Percentiles rank a stretch among this genome's conserved stretches.
phyloP scores from a whole-genome alignment of 2,329 filamentous ascomycete species.

The Aspergillus fumigatus region DNA sequence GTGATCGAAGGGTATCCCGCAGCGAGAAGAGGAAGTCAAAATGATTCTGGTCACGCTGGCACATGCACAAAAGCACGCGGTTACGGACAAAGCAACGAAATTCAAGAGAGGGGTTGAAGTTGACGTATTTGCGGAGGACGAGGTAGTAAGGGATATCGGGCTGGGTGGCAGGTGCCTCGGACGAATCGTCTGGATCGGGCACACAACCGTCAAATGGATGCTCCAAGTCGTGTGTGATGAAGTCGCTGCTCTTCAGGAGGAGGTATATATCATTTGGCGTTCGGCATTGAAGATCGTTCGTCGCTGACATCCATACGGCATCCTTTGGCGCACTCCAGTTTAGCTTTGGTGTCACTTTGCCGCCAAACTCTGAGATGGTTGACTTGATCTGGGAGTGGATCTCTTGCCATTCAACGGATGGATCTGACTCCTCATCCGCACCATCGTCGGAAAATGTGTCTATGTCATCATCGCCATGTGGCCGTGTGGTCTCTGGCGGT shows the following conservation, averaged over 20 bases:
- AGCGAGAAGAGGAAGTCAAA: conserved; percentile 76
- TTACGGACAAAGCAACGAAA: conserved; percentile 94
- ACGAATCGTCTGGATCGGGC: conserved; percentile 28
- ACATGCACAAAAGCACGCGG: conserved; percentile 72
- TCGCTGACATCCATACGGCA: conserved; percentile 82
- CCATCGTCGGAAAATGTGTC: conserved; percentile 50
- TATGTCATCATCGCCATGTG: conserved; percentile 43
- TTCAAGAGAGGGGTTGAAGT: conserved; percentile 83
- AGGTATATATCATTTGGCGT: conserved; percentile 89
- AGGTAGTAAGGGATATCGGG: conserved; percentile 67
- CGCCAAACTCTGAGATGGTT: conserved; percentile 75
- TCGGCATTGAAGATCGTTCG: conserved; percentile 87
- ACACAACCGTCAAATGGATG: conserved; percentile 80
- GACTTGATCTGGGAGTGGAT: conserved; percentile 72
- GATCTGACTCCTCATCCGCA: conserved; percentile 54
- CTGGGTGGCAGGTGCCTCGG: conserved; percentile 11
- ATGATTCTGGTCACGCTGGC: conserved; percentile 84
- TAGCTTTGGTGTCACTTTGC: conserved; percentile 83
- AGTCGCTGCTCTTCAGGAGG: conserved; percentile 88
- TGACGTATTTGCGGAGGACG: conserved; percentile 82
- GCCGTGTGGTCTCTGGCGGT: conserved; percentile 43
- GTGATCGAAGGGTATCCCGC: conserved; percentile 60
- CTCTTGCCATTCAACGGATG: conserved; percentile 57
- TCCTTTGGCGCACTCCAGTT: conserved; percentile 98
- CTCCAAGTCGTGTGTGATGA: conserved; percentile 88